Evolutionary conservation across 2,329 filamentous ascomycete species (phyloP), one percentile per base, ranked within the genome.

Genomic region (Fusarium sterilihyphosum): DNA sequence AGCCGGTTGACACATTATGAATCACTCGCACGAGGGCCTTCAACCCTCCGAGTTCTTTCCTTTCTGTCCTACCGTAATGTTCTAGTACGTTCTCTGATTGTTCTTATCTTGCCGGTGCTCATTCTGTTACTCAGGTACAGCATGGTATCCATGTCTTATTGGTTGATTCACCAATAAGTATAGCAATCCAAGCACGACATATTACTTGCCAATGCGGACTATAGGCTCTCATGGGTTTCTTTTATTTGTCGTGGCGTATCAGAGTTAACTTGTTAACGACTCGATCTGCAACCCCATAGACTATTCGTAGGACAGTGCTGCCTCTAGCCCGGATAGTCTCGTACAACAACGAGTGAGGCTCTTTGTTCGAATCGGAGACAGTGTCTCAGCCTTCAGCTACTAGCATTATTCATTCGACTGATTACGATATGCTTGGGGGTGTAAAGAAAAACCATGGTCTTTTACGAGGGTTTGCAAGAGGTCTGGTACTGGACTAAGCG

Each of bases 1-100:
- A 57, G 18, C 64, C 68, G 60, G n/a, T 47, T 41, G 40, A 61
- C 60, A 65, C 31, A 37, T 56, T 46, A 57, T 74, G 60, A 46
- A 49, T 41, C 60, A 53, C 29, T 52, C 20, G 26, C 40, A 59
- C 37, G 20, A 47, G 43, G 17, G 16, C 31, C 20, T 49, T 61
- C 57, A 57, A 43, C 35, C 24, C 65, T 49, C 49, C 57, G 44
- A 50, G 46, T 37, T 46, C 47, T 62, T 56, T 69, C n/a, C 31
- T 12, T 26, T 46, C 47, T 65, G 63, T 73, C 38, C 35, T 11
- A 57, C 60, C 40, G 31, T 24, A 37, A n/a, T 22, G 9, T 40
- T 40, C 31, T 20, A 5, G 29, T 26, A 22, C n/a, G 18, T 44
- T 43, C 14, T 29, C 31, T 20, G 22, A 3, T 17, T 40, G 14